Evolutionary conservation across 805 yeast genomes (phyloP), one percentile per base, ranked within the genome.

Genomic region (Sugiyamaella marilandica): DNA sequence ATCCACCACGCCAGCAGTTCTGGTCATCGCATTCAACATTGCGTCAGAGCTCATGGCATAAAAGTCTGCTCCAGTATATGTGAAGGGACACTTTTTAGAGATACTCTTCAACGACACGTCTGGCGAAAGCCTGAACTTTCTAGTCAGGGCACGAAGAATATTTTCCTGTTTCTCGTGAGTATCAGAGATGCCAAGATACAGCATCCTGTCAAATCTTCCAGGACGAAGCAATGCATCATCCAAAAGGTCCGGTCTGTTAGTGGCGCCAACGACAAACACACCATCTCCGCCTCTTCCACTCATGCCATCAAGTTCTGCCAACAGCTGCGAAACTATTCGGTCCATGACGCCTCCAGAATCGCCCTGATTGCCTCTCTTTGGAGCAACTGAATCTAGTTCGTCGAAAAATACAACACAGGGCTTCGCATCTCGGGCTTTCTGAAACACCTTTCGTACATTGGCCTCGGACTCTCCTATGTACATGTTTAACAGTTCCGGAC

Each of bases 291-390:
- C 85, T 9, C 84, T 84, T 11, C 74, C 66, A 62, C 95, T 84
- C 97, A 92, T 92, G 24, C 98, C 98, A 66, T 94, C 99, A 43
- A 94, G 74, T 67, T 94, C 99, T 0, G 98, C 97, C 49, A 94
- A 74, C 37, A 94, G 72, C 68, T 94, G 99, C 0, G 97, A 91
- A 0, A 94, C 99, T 58, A 94, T 94, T 68, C 99, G 80, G 66
- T 94, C 99, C 99, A 94, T 94, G 2, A 94, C 98, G 60, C 98
- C 99, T 14, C 98, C 98, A 2, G 97, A 90, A 69, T 94, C 99
- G 21, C 99, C 98, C 65, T 94, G 97, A 66, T 92, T 91, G 29
- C 99, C 99, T 74, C 98, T 83, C 67, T 94, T 92, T 1, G 98
- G 98, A 0, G 99, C 99, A 1, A 94, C 97, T 1, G 97, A 90